Evolutionary conservation across 2,329 filamentous ascomycete species (phyloP), one percentile per base, ranked within the genome.

Genomic region (Colletotrichum noveboracense): DNA sequence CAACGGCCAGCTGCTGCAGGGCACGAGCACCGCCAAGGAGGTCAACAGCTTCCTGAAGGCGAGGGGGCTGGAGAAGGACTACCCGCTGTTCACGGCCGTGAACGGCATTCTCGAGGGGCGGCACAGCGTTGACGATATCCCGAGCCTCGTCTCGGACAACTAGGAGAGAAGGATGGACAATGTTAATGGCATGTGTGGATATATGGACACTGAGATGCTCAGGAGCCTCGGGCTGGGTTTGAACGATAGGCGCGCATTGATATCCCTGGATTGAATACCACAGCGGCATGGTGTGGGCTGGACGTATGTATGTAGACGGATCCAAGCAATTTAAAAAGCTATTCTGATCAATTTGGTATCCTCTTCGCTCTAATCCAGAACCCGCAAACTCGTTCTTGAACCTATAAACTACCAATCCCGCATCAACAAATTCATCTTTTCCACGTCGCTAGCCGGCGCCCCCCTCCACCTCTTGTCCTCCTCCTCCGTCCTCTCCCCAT

Each of bases 1-100:
- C 77, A 98, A 99, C 83, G 97, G 97, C 16, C 97, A 99, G 89
- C 98, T 97, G 88, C 88, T 99, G 75, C 97, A 99, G 87, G 97
- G 97, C 48, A 98, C 96, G 0, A 93, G 93, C 79, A 99, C 97
- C 5, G 96, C 97, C 10, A 91, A 93, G 78, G 97, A 99, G 84
- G 96, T 99, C 56, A 95, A 98, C 87, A 92, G 90, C 66, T 98
- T 98, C 85, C 86, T 99, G 81, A 95, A 94, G 87, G 91, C 92
- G 66, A 90, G 94, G 78, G 94, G 94, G 1, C 86, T 93, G 78
- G 96, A 97, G 86, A 88, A 91, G 36, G 94, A 98, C 67, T 99
- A 98, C 84, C 97, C 97, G 24, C 88, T 99, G 7, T 97, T 99
- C 83, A 98, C 95, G 10, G 95, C 95, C 1, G 96, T 98, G 66